phyloP scores from a whole-genome alignment of 257 asterid genomes.

The Salvia splendens region DNA sequence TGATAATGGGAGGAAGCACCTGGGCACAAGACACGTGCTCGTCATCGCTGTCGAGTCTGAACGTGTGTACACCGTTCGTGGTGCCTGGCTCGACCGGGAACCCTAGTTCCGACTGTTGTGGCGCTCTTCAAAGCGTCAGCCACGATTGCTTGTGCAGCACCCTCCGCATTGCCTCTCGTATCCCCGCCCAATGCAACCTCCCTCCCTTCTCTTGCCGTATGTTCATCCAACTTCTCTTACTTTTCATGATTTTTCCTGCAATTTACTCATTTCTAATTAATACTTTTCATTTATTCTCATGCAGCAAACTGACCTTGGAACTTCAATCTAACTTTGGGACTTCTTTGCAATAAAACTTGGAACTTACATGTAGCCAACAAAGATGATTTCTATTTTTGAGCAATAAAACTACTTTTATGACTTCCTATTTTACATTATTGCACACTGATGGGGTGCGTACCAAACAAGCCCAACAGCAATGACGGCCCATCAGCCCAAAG shows the following conservation, averaged over 20 bases:
- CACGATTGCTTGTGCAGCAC: slow-evolving; percentile 54
- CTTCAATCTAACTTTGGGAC: background rate
- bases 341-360: background rate
- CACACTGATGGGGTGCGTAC: too few relatives aligned
- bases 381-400: slow-evolving; percentile 4
- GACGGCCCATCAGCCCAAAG: too few relatives aligned
- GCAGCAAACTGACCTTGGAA: slow-evolving; percentile 16
- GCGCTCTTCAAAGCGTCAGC: slow-evolving; percentile 46
- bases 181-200: slow-evolving; percentile 52
- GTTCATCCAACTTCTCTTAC: background rate
- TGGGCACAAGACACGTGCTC: slow-evolving; percentile 44
- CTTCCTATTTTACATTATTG: too few relatives aligned
- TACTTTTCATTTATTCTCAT: background rate
- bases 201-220: slow-evolving; percentile 44
- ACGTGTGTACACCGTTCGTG: slow-evolving; percentile 49
- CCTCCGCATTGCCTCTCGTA: slow-evolving; percentile 42
- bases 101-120: slow-evolving; percentile 53
- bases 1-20: slow-evolving; percentile 29
- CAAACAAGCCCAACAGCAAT: too few relatives aligned
- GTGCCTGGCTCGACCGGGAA: slow-evolving; percentile 36
- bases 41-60: slow-evolving; percentile 42
- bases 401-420: slow-evolving; percentile 10
- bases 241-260: background rate
- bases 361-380: background rate
- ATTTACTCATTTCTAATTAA: background rate